Percentiles rank a stretch among this genome's conserved stretches.
These are phyloP conservation scores for Candida succiphila DNA, from an alignment of 805 yeast species.

Conservation along the genomic window DNA sequence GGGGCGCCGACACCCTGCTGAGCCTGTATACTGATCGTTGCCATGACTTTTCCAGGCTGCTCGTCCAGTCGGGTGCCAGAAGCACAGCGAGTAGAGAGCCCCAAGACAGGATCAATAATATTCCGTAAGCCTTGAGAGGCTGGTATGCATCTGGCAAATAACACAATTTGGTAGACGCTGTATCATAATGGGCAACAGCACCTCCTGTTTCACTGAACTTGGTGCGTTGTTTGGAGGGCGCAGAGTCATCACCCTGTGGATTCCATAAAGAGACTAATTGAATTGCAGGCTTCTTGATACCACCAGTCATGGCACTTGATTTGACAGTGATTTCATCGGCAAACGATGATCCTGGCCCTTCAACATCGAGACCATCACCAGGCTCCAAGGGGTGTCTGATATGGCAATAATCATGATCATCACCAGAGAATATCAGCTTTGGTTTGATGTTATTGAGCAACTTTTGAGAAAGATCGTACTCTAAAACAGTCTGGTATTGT, in stretches of 20 bases:
- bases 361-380: conserved; percentile 1
- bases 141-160: conserved; percentile 18
- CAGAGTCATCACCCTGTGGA: conserved; percentile 8
- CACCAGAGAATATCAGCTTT: conserved; percentile 72
- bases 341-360: conserved; percentile 11
- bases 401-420: conserved; percentile 94
- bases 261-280: conserved; percentile 62
- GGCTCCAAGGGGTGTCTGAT: conserved; percentile 37
- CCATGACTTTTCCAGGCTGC: neutral
- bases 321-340: conserved; percentile 81
- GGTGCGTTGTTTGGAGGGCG: neutral
- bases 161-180: conserved; percentile 18
- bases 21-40: no score
- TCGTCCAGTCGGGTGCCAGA: neutral
- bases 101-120: conserved; percentile 1
- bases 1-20: no score
- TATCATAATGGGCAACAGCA: conserved; percentile 15
- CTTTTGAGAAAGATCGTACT: conserved; percentile 44
- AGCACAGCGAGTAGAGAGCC: conserved; percentile 6
- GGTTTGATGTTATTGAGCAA: conserved; percentile 58
- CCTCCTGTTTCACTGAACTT: conserved; percentile 9
- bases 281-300: conserved; percentile 75
- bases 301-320: conserved; percentile 89
- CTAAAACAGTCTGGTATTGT: conserved; percentile 88
- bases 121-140: conserved; percentile 3